Percentiles rank a stretch among this genome's conserved stretches.
Conservation (phyloP, 2,329 filamentous ascomycete genomes). For the Myriosclerotinia duriaeana region DNA sequence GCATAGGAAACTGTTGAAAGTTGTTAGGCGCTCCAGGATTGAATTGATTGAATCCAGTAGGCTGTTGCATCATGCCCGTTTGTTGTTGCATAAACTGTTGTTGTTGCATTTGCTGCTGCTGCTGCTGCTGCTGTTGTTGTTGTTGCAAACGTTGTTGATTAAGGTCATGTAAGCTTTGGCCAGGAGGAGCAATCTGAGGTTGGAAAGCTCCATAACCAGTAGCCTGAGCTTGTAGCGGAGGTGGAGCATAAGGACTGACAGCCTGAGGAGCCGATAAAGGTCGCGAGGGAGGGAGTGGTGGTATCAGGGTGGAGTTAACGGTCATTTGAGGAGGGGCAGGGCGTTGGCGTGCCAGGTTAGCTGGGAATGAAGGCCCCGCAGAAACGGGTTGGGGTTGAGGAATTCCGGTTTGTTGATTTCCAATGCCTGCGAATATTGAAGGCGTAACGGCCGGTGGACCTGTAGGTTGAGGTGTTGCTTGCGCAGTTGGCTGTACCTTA, state of each 20-base stretch:
- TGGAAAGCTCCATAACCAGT: conserved; percentile 62
- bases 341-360: conserved; percentile 60
- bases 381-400: conserved; percentile 34
- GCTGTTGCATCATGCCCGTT: conserved; percentile 40
- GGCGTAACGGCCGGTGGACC: conserved; percentile 54
- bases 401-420: conserved; percentile 50
- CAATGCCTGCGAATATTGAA: conserved; percentile 55
- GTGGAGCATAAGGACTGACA: conserved; percentile 68
- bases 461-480: conserved; percentile 33
- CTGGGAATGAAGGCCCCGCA: conserved; percentile 30
- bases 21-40: conserved; percentile 29
- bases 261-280: conserved; percentile 87
- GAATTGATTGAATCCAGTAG: conserved; percentile 46
- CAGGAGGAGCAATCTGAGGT: conserved; percentile 65
- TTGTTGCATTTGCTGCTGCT: conserved; percentile 59
- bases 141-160: conserved; percentile 50
- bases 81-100: conserved; percentile 55
- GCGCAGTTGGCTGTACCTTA: conserved; percentile 40
- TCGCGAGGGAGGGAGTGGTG: conserved; percentile 73
- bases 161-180: conserved; percentile 75
- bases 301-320: conserved; percentile 59
- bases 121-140: conserved; percentile 56
- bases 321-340: conserved; percentile 68
- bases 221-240: conserved; percentile 78
- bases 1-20: conserved; percentile 34